Percentiles rank a stretch among this genome's conserved stretches.
Conservation (phyloP, 1,284 basidiomycete species). For the Malassezia psittaci region DNA sequence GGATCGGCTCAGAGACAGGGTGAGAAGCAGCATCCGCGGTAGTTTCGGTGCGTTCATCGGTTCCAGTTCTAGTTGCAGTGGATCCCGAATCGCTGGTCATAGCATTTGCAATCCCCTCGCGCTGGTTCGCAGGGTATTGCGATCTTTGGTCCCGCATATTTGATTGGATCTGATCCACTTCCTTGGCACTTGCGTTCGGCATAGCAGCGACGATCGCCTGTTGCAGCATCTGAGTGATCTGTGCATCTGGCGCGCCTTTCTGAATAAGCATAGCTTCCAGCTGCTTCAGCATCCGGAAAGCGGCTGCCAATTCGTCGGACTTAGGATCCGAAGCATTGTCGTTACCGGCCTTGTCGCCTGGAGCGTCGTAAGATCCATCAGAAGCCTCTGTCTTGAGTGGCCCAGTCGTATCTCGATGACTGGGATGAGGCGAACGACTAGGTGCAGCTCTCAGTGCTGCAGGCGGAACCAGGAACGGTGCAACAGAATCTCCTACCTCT, state of each 20-base stretch:
- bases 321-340: constrained; percentile 2
- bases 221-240: constrained; percentile 16
- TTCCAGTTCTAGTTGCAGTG: too few relatives aligned
- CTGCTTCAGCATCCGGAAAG: constrained; percentile 15
- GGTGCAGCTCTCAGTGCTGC: background rate
- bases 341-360: background rate
- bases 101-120: too few relatives aligned
- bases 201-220: constrained; percentile 17
- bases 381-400: too few relatives aligned
- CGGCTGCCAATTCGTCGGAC: constrained; percentile 11
- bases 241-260: constrained; percentile 1
- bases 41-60: background rate
- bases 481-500: constrained; percentile 37
- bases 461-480: constrained; percentile 48
- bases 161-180: constrained; percentile 1
- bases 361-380: background rate
- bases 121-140: too few relatives aligned
- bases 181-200: constrained; percentile 18
- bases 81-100: too few relatives aligned
- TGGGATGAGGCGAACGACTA: too few relatives aligned
- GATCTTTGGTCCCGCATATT: constrained; percentile 4
- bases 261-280: constrained; percentile 9
- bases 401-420: too few relatives aligned
- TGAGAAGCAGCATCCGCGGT: background rate
- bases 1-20: background rate